These are phyloP conservation scores for Podaxis sp. DNA, from an alignment of 768 basidiomycete genomes.

Conservation along the genomic window DNA sequence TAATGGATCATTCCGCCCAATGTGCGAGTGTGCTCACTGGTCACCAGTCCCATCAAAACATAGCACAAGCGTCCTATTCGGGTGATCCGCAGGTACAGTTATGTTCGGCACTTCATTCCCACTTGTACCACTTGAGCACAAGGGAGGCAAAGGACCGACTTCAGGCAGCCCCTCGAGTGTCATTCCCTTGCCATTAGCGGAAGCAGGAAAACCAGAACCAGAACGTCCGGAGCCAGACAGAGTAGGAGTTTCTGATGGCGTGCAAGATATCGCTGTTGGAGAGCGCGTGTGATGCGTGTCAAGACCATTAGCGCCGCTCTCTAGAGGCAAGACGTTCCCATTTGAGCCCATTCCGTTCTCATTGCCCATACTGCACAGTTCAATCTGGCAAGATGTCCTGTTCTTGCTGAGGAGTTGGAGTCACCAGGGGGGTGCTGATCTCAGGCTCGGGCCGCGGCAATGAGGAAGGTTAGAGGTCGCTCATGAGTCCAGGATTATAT, in stretches of 20 bases:
- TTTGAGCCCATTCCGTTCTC: not conserved
- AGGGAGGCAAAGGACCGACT: not conserved
- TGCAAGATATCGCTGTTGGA: not conserved
- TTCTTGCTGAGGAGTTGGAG: no score
- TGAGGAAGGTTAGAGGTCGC: not conserved
- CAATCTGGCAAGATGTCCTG: not conserved
- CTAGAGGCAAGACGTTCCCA: not conserved
- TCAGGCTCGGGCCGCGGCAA: not conserved
- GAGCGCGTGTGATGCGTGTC: not conserved
- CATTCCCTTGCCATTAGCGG: not conserved
- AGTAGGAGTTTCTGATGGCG: not conserved
- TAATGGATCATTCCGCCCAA: not conserved
- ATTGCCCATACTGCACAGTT: not conserved
- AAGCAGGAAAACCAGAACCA: not conserved
- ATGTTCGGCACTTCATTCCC: not conserved
- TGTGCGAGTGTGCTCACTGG: slow-evolving; percentile 27
- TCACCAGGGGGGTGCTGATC: not conserved
- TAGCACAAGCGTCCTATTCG: slow-evolving; percentile 37
- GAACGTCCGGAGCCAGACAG: not conserved
- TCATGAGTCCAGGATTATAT: not conserved
- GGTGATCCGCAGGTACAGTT: slow-evolving; percentile 14
- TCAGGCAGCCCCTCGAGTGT: not conserved
- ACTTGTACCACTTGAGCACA: not conserved
- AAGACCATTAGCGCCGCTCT: not conserved
- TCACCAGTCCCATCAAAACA: slow-evolving; percentile 57